phyloP scores from a whole-genome alignment of 768 basidiomycete species.

The Boletus subcaerulescens region DNA sequence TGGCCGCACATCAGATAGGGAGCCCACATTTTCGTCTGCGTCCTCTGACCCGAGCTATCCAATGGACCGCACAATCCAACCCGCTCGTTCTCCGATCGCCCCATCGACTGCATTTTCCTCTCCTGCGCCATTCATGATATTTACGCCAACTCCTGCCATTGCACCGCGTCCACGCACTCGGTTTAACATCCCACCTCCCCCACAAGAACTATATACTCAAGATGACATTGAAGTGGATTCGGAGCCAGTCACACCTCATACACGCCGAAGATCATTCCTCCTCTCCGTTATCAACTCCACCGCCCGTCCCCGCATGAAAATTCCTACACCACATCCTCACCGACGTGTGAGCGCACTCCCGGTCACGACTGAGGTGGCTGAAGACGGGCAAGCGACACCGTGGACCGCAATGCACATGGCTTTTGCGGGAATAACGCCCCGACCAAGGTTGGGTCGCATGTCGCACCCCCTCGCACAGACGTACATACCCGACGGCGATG shows the following conservation, averaged over 20 bases:
- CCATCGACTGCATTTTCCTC: slow-evolving; percentile 49
- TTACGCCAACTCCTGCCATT: slow-evolving; percentile 70
- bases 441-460: slow-evolving; percentile 47
- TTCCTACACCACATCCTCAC: slow-evolving; percentile 45
- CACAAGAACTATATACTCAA: slow-evolving; percentile 37
- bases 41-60: slow-evolving; percentile 40
- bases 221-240: slow-evolving; percentile 35
- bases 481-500: slow-evolving; percentile 35
- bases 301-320: slow-evolving; percentile 59
- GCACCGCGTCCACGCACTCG: slow-evolving; percentile 60
- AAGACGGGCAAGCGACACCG: slow-evolving; percentile 30
- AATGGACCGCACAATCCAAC: slow-evolving; percentile 26
- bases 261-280: slow-evolving; percentile 77
- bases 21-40: slow-evolving; percentile 75
- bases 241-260: slow-evolving; percentile 63
- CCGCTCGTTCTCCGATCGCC: slow-evolving; percentile 33
- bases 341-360: slow-evolving; percentile 59
- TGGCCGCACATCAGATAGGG: slow-evolving; percentile 32
- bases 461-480: slow-evolving; percentile 70
- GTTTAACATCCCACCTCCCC: slow-evolving; percentile 50
- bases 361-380: slow-evolving; percentile 43
- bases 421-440: slow-evolving; percentile 65
- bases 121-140: slow-evolving; percentile 51
- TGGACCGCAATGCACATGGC: slow-evolving; percentile 43
- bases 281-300: slow-evolving; percentile 83